Evolutionary conservation across 345 rosid species (phyloP), one percentile per base, ranked within the genome.

Genomic region (Dipteronia sinensis): DNA sequence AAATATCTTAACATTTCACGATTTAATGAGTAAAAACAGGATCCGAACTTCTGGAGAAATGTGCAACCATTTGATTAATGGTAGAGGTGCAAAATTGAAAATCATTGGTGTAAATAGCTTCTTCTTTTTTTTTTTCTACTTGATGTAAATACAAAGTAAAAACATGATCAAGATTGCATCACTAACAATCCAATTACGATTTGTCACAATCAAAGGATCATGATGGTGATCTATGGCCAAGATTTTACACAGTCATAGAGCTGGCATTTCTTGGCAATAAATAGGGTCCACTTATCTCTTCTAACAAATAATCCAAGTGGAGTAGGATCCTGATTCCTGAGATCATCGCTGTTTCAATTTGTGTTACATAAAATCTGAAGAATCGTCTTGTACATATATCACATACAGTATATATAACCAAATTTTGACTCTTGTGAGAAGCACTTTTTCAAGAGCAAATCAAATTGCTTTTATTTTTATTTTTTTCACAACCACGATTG

Each of bases 351-450:
- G 38, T 34, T 34, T 34, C 38, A 34, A 34, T 34, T 34, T 34
- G 4, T 34, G 38, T 4, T 5, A 47, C 70, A 34, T 71, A 44
- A 72, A 67, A 79, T 61, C 12, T 5, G 40, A 73, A 71, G 3
- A 16, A 65, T 29, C 20, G 0, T 16, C 38, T 34, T 34, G 38
- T 34, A 34, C 38, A 34, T 34, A 34, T 34, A 0, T 34, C 38
- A 34, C 0, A 34, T 34, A 29, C 31, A 0, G 4, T 5, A 34
- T 34, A 34, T 34, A 34, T 34, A 34, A 34, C 9, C 55, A 8
- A 72, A 81, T 49, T 46, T 81, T 72, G 73, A 73, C 70, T 63
- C 6, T 3, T 42, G 2, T 23, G 31, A 3, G 0, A 42, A 64
- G 22, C 17, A 55, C 58, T 56, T 44, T 73, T 77, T 64, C 25